A percentile compares a stretch with the other conserved stretches of the same genome.
These are phyloP conservation scores for Bonnemaisonia californica DNA, from an alignment of 31 red algal species.

Conservation along the genomic window DNA sequence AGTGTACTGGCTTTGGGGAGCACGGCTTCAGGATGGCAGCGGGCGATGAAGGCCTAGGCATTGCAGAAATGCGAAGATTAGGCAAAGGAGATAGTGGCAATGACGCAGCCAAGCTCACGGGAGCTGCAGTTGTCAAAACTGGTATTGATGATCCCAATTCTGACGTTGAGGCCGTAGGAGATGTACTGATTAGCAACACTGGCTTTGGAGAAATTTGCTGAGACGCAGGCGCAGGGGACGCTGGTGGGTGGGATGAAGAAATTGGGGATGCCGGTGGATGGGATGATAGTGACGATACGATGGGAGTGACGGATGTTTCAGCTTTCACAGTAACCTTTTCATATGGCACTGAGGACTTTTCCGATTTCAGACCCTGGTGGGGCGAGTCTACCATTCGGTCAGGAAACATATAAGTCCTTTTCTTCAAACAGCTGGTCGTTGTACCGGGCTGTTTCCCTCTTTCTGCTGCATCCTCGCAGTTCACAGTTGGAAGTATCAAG, in stretches of 20 bases:
- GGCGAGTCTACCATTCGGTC: background rate
- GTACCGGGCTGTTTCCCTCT: background rate
- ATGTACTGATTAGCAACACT: too few relatives aligned
- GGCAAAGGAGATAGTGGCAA: too few relatives aligned
- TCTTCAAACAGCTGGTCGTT: background rate
- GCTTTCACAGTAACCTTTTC: background rate
- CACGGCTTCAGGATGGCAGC: background rate
- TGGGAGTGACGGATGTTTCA: background rate
- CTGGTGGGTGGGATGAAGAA: background rate
- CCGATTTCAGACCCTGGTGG: background rate
- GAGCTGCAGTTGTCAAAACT: too few relatives aligned
- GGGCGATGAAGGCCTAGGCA: background rate
- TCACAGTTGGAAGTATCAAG: conserved; percentile 23
- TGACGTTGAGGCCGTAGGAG: too few relatives aligned
- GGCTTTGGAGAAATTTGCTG: background rate
- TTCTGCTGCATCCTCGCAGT: background rate
- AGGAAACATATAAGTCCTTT: background rate
- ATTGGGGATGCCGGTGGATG: background rate
- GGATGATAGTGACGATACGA: background rate
- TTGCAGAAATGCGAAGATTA: too few relatives aligned
- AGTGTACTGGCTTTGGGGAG: background rate
- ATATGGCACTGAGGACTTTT: background rate
- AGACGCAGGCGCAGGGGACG: background rate
- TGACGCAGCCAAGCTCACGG: too few relatives aligned
- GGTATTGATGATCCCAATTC: too few relatives aligned